Percentiles rank a stretch among this genome's conserved stretches.
phyloP scores from a whole-genome alignment of 495 filamentous ascomycete genomes.

The Penicillium goetzii region DNA sequence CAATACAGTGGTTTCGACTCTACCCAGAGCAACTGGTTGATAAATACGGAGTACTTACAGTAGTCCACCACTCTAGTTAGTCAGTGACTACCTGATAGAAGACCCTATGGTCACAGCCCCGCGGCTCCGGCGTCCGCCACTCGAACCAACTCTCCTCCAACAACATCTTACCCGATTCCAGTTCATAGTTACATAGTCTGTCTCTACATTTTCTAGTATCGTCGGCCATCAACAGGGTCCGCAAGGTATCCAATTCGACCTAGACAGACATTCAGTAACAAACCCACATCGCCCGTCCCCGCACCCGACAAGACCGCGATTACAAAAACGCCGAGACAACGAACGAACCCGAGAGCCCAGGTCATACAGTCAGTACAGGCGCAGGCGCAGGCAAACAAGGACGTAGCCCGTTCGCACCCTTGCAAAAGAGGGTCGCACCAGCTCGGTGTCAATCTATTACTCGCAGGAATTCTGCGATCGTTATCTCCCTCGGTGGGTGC shows the following conservation, averaged over 20 bases:
- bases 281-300: background rate
- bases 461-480: conserved; percentile 27
- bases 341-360: conserved; percentile 10
- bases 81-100: no score
- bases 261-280: background rate
- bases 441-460: conserved; percentile 26
- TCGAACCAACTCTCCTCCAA: background rate
- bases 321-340: conserved; percentile 29
- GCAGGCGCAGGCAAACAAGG: conserved; percentile 21
- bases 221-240: background rate
- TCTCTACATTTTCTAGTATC: background rate
- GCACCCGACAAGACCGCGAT: background rate
- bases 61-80: no score
- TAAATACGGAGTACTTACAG: background rate
- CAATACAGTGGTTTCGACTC: background rate
- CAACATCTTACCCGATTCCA: background rate
- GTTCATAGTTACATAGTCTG: background rate
- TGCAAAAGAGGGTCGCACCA: conserved; percentile 22
- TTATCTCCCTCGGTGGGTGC: conserved; percentile 21
- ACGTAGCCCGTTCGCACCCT: conserved; percentile 13
- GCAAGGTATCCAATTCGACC: background rate
- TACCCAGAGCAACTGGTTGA: background rate
- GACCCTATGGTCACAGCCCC: background rate
- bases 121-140: background rate
- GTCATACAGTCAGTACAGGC: conserved; percentile 26